Base-by-base conservation (phyloP, 345 rosid genomes). In the Moricandia arvensis region DNA sequence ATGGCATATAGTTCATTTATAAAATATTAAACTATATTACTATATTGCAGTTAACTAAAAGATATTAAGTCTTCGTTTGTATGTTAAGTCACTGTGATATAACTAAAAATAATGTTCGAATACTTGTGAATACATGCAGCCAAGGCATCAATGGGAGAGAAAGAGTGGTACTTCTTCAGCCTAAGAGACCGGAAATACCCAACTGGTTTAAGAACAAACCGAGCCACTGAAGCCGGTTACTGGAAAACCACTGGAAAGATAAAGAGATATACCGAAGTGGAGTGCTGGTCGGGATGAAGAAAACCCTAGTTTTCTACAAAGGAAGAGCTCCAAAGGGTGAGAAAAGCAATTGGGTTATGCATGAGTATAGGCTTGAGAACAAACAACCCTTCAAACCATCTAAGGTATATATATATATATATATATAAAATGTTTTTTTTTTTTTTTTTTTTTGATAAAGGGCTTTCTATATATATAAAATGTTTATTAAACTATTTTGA, bases 261-360 rank as follows among this genome's bases (percentile, higher is more conserved):
- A 94, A 85, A 83, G 97, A 94, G 65, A 90, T 94, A 60, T 86
- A 79, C 63, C 79, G 90, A 5, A 86, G 72, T 3, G 90, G 89
- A 53, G 78, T 82, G 1, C 78, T 94, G 41, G 88, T 94, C 9
- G 98, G 97, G 66, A 94, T 94, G 98, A 94, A 94, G 87, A 94
- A 94, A 85, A 94, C 98, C 85, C 88, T 94, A 60, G 98, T 94
- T 6, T 91, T 94, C 80, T 94, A 94, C 84, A 85, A 75, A 76
- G 97, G 98, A 41, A 87, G 98, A 79, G 98, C 97, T 62, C 98
- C 98, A 6, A 85, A 85, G 80, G 99, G 97, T 58, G 97, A 87
- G 78, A 95, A 95, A 80, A 92, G 92, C 85, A 92, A 92, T 74
- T 95, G 99, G 99, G 97, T 95, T 77, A 95, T 92, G 99, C 99